Evolutionary conservation across 495 filamentous ascomycete genomes (phyloP), one percentile per base, ranked within the genome.

Genomic region (Penicillium mononematosum): DNA sequence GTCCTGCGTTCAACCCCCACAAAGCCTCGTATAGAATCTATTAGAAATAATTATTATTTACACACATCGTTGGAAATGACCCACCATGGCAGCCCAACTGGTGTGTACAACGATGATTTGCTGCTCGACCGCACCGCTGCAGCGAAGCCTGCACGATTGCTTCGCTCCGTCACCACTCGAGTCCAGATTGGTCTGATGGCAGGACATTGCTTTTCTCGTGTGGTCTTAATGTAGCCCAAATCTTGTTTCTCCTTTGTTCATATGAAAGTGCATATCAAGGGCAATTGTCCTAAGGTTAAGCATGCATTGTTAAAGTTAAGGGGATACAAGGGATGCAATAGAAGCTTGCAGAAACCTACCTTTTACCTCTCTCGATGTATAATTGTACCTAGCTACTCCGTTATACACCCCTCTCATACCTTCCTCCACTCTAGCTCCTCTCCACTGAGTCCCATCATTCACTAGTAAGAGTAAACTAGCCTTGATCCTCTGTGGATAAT

Each of bases 21-120:
- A 24, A 51, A 39, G 8, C 27, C 51, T 44, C 38, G 22, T n/a
- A 39, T n/a, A 39, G 6, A 29, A 24, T 25, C 24, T 29, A 19
- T 17, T 11, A 47, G 27, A 31, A 47, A 47, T 29, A 16, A 16
- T 43, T 20, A 55, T 51, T 16, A 58, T 60, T 63, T 54, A 65
- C 59, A 64, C 4, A 17, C 14, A 45, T 55, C 55, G 49, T 59
- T 64, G 55, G 53, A 50, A 58, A 50, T 32, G 55, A 55, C 64
- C 65, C 62, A 68, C 59, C 58, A 36, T 45, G 48, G 45, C 51
- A 65, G 59, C 65, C 63, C 56, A 48, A 64, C 63, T 64, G 56
- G 65, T 72, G 70, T 73, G 70, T 75, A 71, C 65, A 66, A 63
- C 58, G 61, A 62, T 73, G 70, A 75, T 75, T 73, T 73, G 72